Base-by-base conservation (phyloP, 2,329 filamentous ascomycete genomes). In the Paraphoma sp. region DNA sequence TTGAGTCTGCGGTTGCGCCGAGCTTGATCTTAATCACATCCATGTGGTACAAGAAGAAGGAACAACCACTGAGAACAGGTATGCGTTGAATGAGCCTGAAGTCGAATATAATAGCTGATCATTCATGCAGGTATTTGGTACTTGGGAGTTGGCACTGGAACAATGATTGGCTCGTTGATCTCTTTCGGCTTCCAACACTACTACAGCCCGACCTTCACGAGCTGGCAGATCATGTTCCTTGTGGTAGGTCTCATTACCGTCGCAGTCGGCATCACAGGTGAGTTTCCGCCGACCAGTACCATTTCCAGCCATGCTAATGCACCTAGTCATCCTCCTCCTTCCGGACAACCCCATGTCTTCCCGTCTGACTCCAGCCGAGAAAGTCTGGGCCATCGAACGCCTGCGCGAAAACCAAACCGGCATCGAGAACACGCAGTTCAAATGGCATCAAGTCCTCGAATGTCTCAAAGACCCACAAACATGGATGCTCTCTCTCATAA, bases 161-260 rank as follows among this genome's bases (percentile, higher is more conserved):
- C 87, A 33, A 84, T 86, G 0, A 79, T 86, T 0, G 86, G 86
- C 45, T 85, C 85, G 0, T 65, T 86, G 2, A 70, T 86, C 0
- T 83, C 84, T 0, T 88, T 85, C 53, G 86, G 82, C 0, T 88
- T 89, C 45, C 86, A 87, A 1, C 80, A 87, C 59, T 60, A 64
- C 4, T 57, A 61, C 3, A 70, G 70, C 28, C 86, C 86, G 61
- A 76, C 79, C 1, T 78, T 89, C 17, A 79, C 82, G 0, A 84
- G 82, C 0, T 90, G 87, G 87, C 85, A 84, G 64, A 89, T 86
- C 63, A 86, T 89, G 63, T 90, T 90, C 68, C 74, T 90, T 16
- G 82, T 90, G n/a, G 86, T 79, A 14, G 77, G 78, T 2, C 48
- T 68, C 0, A 52, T 76, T n/a, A 78, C 75, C 4, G 59, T 71